Evolutionary conservation across 805 yeast species (phyloP).

Genomic region (Suhomyces sp.): DNA sequence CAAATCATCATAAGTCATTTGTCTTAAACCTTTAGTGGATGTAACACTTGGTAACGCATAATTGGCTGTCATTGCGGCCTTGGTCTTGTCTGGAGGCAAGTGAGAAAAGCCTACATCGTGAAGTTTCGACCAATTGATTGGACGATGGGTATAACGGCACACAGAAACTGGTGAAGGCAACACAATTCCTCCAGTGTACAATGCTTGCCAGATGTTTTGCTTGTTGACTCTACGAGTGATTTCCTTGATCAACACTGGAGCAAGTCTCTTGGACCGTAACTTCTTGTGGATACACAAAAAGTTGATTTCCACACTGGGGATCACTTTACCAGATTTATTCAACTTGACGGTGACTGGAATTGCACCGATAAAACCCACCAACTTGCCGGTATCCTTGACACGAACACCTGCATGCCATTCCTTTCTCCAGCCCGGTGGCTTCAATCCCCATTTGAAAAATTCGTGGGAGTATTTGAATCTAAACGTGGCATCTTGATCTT

Average conservation of each 20-base stretch:
- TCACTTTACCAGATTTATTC: constrained; percentile 43
- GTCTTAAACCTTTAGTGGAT: constrained; percentile 54
- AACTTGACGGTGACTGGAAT: constrained; percentile 73
- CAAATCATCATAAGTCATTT: constrained; percentile 58
- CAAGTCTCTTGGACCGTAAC: constrained; percentile 86
- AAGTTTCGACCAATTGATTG: constrained; percentile 87
- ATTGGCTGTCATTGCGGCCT: constrained; percentile 61
- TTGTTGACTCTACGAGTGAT: constrained; percentile 89
- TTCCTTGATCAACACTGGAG: constrained; percentile 92
- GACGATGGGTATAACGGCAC: constrained; percentile 90
- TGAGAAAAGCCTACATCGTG: constrained; percentile 88
- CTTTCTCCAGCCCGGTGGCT: constrained; percentile 86
- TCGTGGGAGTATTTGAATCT: constrained; percentile 84
- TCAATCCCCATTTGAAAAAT: constrained; percentile 89
- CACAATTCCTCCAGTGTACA: constrained; percentile 89
- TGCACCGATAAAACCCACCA: constrained; percentile 91
- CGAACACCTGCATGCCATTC: constrained; percentile 96
- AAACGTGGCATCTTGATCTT: constrained; percentile 88
- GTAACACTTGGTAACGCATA: constrained; percentile 56
- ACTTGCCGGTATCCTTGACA: constrained; percentile 68
- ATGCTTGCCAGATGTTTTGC: constrained; percentile 88
- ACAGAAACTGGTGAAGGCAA: constrained; percentile 91
- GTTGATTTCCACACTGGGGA: constrained; percentile 83
- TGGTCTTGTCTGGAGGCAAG: constrained; percentile 69
- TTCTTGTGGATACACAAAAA: constrained; percentile 94